Conservation (phyloP, 2,329 filamentous ascomycete species). For the Neonectria hederae region DNA sequence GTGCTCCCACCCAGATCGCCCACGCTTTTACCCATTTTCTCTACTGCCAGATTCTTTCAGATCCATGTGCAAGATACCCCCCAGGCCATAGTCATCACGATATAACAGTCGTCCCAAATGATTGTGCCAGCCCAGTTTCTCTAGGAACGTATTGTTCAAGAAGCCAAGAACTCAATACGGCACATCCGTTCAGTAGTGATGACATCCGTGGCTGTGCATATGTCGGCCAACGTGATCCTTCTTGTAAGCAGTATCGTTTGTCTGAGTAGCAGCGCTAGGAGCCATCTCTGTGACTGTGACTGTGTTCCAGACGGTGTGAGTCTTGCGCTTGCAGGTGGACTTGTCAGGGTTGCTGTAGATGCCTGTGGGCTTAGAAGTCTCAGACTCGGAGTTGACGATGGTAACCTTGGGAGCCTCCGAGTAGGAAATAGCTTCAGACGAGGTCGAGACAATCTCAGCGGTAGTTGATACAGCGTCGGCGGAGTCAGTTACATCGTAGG, state of each 20-base stretch:
- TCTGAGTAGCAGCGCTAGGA: slow-evolving; percentile 30
- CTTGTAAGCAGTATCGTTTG: slow-evolving; percentile 35
- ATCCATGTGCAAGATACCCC: slow-evolving; percentile 11
- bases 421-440: slow-evolving; percentile 20
- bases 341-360: slow-evolving; percentile 29
- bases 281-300: slow-evolving; percentile 54
- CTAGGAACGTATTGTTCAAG: slow-evolving; percentile 20
- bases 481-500: slow-evolving; percentile 17
- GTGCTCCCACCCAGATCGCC: slow-evolving; percentile 2
- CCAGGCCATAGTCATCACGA: neutral
- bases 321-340: slow-evolving; percentile 41
- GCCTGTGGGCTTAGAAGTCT: slow-evolving; percentile 31
- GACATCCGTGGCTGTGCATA: slow-evolving; percentile 48
- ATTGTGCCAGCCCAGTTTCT: neutral
- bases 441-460: slow-evolving; percentile 12
- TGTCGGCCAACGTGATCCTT: slow-evolving; percentile 46
- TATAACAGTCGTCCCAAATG: neutral
- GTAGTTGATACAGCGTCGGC: slow-evolving; percentile 15
- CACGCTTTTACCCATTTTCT: slow-evolving; percentile 6
- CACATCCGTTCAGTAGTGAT: slow-evolving; percentile 38
- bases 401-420: slow-evolving; percentile 18
- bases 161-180: slow-evolving; percentile 19
- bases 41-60: slow-evolving; percentile 12
- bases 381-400: slow-evolving; percentile 31
- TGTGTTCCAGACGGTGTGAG: slow-evolving; percentile 56